A percentile compares a stretch with the other conserved stretches of the same genome.
Evolutionary conservation across 2,329 filamentous ascomycete genomes (phyloP).

Genomic region (Dryadomyces quercus-mongolicae): DNA sequence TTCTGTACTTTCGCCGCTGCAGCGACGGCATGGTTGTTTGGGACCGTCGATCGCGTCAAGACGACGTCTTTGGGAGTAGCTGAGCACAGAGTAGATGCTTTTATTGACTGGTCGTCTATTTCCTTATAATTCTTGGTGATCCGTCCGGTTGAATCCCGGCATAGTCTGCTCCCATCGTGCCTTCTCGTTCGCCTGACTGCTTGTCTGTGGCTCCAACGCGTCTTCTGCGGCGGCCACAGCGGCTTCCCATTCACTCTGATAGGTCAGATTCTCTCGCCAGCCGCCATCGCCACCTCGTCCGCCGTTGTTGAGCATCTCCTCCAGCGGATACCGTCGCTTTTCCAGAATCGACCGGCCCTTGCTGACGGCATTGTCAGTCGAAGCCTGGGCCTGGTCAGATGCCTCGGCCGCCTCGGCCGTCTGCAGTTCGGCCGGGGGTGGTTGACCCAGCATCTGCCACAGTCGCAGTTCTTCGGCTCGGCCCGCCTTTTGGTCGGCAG

Average conservation of each 20-base stretch:
- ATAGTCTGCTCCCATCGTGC: not conserved
- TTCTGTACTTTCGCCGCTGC: slow-evolving; percentile 46
- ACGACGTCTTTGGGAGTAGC: slow-evolving; percentile 44
- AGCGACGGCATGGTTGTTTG: slow-evolving; percentile 41
- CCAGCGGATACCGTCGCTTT: slow-evolving; percentile 15
- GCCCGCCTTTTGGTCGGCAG: slow-evolving; percentile 26
- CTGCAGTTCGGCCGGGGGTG: slow-evolving; percentile 18
- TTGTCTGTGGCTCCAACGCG: not conserved
- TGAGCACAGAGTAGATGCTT: not conserved
- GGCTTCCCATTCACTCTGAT: slow-evolving; percentile 30
- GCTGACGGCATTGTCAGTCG: too few species aligned
- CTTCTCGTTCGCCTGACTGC: not conserved
- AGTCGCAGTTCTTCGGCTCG: slow-evolving; percentile 29
- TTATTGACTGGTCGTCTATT: not conserved
- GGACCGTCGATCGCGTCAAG: slow-evolving; percentile 40
- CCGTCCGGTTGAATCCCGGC: not conserved
- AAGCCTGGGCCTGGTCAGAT: not conserved
- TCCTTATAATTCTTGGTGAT: not conserved
- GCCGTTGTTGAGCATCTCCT: slow-evolving; percentile 20
- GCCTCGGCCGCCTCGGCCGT: slow-evolving; percentile 13
- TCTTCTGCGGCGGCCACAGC: not conserved
- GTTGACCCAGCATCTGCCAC: slow-evolving; percentile 31
- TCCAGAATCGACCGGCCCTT: not conserved
- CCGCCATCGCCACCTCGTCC: slow-evolving; percentile 9
- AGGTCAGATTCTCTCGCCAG: slow-evolving; percentile 25